Evolutionary conservation across 345 rosid genomes (phyloP).

Genomic region (Odontarrhena argentea): DNA sequence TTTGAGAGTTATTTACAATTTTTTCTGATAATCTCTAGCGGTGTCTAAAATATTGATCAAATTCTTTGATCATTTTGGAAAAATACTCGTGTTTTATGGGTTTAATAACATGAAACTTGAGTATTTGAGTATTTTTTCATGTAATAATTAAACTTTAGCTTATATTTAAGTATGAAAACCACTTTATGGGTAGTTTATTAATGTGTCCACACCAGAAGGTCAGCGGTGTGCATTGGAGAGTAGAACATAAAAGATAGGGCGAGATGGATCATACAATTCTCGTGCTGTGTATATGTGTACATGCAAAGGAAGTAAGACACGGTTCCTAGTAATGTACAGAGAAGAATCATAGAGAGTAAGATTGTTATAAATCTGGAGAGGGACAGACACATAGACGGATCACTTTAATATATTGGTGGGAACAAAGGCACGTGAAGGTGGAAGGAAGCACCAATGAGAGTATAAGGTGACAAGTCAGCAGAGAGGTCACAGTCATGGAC

Average conservation of each 20-base stretch:
- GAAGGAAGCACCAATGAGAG: slow-evolving; percentile 32
- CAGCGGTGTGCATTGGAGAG: no score
- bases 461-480: slow-evolving; percentile 36
- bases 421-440: slow-evolving; percentile 37
- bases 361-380: neutral
- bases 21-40: no score
- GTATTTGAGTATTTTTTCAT: no score
- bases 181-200: no score
- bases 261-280: slow-evolving; percentile 1
- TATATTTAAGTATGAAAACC: no score
- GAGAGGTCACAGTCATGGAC: slow-evolving; percentile 40
- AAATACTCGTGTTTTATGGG: no score
- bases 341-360: slow-evolving; percentile 3
- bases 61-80: no score
- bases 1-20: no score
- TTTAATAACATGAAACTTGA: no score
- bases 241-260: neutral
- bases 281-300: slow-evolving; percentile 7
- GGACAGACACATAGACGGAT: neutral
- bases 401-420: neutral
- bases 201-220: no score
- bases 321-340: slow-evolving; percentile 1
- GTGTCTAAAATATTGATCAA: no score
- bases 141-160: no score
- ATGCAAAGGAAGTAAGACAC: slow-evolving; percentile 15